Percentiles rank a stretch among this genome's conserved stretches.
These are phyloP conservation scores for Candida pseudofarinosa DNA, from an alignment of 805 yeast genomes.

Conservation along the genomic window DNA sequence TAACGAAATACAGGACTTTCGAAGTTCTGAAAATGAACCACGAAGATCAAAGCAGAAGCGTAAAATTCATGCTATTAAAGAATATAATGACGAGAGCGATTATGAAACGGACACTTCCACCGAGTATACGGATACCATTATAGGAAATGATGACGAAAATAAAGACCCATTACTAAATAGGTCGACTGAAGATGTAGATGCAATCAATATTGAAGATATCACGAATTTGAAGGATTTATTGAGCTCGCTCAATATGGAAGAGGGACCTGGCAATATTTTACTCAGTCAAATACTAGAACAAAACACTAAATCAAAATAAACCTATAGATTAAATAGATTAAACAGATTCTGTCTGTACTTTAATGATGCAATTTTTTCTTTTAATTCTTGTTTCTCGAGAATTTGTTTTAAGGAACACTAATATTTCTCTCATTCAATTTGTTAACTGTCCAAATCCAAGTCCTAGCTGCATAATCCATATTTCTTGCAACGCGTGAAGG, in stretches of 20 bases:
- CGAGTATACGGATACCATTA: conserved; percentile 5
- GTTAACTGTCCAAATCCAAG: conserved; percentile 77
- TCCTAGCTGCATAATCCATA: conserved; percentile 57
- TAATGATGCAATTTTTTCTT: conserved; percentile 2
- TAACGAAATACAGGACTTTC: neutral
- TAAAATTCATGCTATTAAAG: conserved; percentile 5
- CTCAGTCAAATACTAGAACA: conserved; percentile 6
- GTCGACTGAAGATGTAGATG: conserved; percentile 3
- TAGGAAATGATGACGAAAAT: conserved; percentile 3
- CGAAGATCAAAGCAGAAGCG: conserved; percentile 2
- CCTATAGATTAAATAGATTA: neutral
- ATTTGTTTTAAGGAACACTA: conserved; percentile 10
- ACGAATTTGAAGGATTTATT: conserved; percentile 3
- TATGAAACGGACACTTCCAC: conserved; percentile 11
- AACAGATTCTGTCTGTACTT: neutral
- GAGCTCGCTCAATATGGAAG: conserved; percentile 1
- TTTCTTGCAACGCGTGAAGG: conserved; percentile 58
- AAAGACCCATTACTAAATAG: neutral
- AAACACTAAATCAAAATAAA: conserved; percentile 1
- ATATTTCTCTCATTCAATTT: conserved; percentile 50
- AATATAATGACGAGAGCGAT: conserved; percentile 16
- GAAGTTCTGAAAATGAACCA: neutral
- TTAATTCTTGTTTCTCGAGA: neutral
- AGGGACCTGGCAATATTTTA: conserved; percentile 7
- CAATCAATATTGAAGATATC: neutral